These are phyloP conservation scores for Thraustochytrium striatum DNA, from an alignment of 352 stramenopile species.

Conservation along the genomic window DNA sequence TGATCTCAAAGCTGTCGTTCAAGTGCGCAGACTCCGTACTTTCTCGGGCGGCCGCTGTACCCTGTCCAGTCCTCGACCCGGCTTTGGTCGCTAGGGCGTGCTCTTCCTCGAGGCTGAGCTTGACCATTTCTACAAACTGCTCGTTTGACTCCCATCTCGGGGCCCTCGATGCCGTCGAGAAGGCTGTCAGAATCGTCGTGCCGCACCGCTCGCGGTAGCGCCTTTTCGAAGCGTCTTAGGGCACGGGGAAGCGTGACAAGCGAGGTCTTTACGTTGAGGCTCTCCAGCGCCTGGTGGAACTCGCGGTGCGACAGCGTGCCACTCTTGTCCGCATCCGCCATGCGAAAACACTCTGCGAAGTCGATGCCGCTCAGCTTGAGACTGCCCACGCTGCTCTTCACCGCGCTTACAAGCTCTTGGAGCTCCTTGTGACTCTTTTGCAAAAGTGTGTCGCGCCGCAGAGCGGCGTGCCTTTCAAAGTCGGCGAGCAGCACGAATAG, in stretches of 20 bases:
- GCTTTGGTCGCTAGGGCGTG: neutral
- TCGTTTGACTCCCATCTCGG: neutral
- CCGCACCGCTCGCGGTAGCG: too few relatives aligned
- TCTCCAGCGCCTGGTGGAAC: neutral
- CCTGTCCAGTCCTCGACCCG: neutral
- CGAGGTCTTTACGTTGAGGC: neutral
- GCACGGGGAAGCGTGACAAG: neutral
- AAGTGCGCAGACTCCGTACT: neutral
- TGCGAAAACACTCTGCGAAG: neutral
- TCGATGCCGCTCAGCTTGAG: conserved; percentile 2
- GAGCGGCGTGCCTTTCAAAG: conserved; percentile 5
- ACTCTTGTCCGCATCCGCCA: neutral
- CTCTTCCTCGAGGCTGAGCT: neutral
- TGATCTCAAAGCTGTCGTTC: conserved; percentile 15
- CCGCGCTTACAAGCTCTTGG: neutral
- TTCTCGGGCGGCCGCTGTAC: neutral
- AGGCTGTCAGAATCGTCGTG: neutral
- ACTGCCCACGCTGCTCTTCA: neutral
- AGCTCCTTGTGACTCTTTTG: neutral
- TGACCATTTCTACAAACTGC: neutral
- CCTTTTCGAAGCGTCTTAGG: neutral
- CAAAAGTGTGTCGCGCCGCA: neutral
- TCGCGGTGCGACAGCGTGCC: neutral
- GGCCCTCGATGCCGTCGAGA: neutral
- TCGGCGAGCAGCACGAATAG: conserved; percentile 24